These are phyloP conservation scores for Trypanosoma avium DNA, from an alignment of 208 protist species.

Conservation along the genomic window DNA sequence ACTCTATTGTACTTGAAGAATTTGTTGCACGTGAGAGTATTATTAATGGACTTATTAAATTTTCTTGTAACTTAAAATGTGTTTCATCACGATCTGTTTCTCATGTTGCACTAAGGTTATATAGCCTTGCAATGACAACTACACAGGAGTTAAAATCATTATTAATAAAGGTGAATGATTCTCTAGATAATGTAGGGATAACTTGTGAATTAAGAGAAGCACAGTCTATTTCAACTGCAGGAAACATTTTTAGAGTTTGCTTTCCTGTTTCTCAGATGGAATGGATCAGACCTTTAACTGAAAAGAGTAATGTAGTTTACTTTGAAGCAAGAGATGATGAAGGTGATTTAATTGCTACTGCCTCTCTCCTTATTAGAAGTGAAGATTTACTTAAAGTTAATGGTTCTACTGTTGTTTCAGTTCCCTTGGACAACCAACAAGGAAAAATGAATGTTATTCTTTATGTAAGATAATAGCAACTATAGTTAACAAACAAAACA, in stretches of 20 bases:
- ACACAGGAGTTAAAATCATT: conserved; percentile 8
- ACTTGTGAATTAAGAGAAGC: conserved; percentile 21
- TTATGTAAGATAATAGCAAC: conserved; percentile 16
- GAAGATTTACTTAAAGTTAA: neutral
- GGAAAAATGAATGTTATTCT: conserved; percentile 30
- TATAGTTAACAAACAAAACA: neutral
- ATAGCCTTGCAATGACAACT: conserved; percentile 23
- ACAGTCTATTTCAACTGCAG: conserved; percentile 26
- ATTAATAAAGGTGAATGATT: conserved; percentile 21
- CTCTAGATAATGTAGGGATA: conserved; percentile 15
- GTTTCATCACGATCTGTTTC: neutral
- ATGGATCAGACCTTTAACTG: conserved; percentile 8
- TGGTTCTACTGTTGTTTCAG: conserved; percentile 19
- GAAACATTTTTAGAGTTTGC: conserved; percentile 23
- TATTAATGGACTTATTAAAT: neutral
- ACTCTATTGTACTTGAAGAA: conserved; percentile 35
- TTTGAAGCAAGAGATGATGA: conserved; percentile 23
- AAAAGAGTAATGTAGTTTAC: conserved; percentile 24
- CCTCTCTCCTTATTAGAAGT: conserved; percentile 24
- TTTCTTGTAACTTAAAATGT: neutral
- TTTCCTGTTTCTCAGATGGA: conserved; percentile 16
- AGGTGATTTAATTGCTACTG: conserved; percentile 25
- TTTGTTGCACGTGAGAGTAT: conserved; percentile 28
- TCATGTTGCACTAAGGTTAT: conserved; percentile 15
- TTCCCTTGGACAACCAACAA: conserved; percentile 18